These are phyloP conservation scores for Marchantia paleacea DNA, from an alignment of 225 moss, liverwort and hornwort genomes.

Conservation along the genomic window DNA sequence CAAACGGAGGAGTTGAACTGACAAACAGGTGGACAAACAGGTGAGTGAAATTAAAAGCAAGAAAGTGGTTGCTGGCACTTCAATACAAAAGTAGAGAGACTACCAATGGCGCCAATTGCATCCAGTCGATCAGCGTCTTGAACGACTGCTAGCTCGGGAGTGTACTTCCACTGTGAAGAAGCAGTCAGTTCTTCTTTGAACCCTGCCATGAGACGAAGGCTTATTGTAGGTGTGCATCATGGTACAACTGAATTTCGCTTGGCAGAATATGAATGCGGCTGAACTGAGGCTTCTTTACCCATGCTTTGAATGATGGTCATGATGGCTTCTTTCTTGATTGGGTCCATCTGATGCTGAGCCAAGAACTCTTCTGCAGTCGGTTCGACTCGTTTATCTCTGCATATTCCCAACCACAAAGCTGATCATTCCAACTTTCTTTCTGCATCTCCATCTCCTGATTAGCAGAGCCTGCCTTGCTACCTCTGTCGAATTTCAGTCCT, in stretches of 20 bases:
- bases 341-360: constrained; percentile 50
- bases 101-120: constrained; percentile 95
- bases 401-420: constrained; percentile 3
- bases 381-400: constrained; percentile 43
- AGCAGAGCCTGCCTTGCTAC: background rate
- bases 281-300: constrained; percentile 46
- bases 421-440: background rate
- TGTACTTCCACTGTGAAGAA: constrained; percentile 28
- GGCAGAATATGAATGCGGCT: background rate
- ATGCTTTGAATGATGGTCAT: constrained; percentile 67
- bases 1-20: too few relatives aligned
- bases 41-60: too few relatives aligned
- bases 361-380: constrained; percentile 66
- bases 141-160: constrained; percentile 76
- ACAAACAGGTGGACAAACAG: too few relatives aligned
- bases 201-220: constrained; percentile 36
- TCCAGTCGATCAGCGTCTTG: constrained; percentile 96
- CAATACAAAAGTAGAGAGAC: background rate
- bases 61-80: too few relatives aligned
- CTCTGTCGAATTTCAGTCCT: too few relatives aligned
- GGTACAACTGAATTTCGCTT: too few relatives aligned
- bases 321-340: constrained; percentile 47
- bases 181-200: constrained; percentile 83
- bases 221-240: too few relatives aligned
- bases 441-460: background rate